Percentiles rank a stretch among this genome's conserved stretches.
These are phyloP conservation scores for Protea cynaroides DNA, from an alignment of 164 flowering plant genomes.

Conservation along the genomic window DNA sequence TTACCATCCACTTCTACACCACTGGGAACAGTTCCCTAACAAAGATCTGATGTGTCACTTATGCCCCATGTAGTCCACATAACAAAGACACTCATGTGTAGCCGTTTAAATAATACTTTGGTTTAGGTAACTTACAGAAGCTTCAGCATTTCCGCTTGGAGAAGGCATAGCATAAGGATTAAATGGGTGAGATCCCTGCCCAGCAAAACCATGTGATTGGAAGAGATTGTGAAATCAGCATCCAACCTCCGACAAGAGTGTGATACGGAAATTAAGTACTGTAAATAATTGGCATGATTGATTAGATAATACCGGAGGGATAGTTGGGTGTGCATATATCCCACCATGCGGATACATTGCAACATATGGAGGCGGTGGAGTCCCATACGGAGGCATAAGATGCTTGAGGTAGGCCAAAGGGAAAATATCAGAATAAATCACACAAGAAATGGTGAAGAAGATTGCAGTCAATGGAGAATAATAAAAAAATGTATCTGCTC, in stretches of 20 bases:
- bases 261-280: background rate
- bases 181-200: no score
- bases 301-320: no score
- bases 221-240: slow-evolving; percentile 2
- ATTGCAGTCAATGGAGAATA: no score
- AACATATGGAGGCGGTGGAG: no score
- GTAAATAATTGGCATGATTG: slow-evolving; percentile 2
- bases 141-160: no score
- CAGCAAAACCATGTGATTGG: background rate
- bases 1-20: slow-evolving; percentile 65
- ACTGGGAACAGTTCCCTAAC: slow-evolving; percentile 55
- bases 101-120: background rate
- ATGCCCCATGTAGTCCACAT: background rate
- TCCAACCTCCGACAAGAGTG: background rate
- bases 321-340: no score
- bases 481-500: no score
- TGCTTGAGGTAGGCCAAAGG: no score
- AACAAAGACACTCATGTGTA: background rate
- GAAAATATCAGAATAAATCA: no score
- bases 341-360: no score
- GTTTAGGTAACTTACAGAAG: slow-evolving; percentile 30
- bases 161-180: background rate
- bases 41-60: slow-evolving; percentile 6
- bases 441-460: no score
- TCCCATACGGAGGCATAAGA: no score